Conservation (phyloP, 192 early-diverging fungal species). For the Hyaloraphidium curvatum region DNA sequence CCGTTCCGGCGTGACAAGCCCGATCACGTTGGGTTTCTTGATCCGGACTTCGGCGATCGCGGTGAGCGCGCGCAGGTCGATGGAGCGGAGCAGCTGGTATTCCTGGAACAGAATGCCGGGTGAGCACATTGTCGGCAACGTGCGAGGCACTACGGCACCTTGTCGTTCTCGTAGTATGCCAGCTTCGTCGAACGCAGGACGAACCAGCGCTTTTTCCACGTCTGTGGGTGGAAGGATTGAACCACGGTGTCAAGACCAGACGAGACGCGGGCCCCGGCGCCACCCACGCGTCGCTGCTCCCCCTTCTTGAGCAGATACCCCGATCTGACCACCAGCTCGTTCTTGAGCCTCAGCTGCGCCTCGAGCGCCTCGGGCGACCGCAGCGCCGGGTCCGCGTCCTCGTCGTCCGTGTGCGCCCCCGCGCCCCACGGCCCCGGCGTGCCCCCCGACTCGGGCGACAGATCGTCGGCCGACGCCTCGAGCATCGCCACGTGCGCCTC, state of each 20-base stretch:
- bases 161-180: constrained; percentile 69
- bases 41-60: constrained; percentile 47
- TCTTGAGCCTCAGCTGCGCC: not conserved
- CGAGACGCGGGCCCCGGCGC: too few species aligned
- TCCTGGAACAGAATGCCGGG: constrained; percentile 23
- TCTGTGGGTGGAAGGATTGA: constrained; percentile 21
- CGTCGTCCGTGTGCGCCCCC: too few species aligned
- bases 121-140: not conserved
- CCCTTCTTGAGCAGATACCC: not conserved
- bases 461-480: too few species aligned
- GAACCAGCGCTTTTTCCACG: constrained; percentile 76
- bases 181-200: constrained; percentile 56
- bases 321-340: not conserved
- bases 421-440: too few species aligned
- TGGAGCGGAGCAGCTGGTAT: constrained; percentile 54
- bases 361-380: too few species aligned
- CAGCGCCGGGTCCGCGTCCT: too few species aligned
- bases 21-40: constrained; percentile 51
- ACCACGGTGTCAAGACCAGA: too few species aligned
- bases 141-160: constrained; percentile 20
- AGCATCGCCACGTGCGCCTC: too few species aligned
- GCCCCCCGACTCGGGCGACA: too few species aligned
- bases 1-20: constrained; percentile 48
- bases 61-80: constrained; percentile 48
- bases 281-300: not conserved